Evolutionary conservation across 805 yeast genomes (phyloP), one percentile per base, ranked within the genome.

Genomic region (Lipomyces yamanashiensis): DNA sequence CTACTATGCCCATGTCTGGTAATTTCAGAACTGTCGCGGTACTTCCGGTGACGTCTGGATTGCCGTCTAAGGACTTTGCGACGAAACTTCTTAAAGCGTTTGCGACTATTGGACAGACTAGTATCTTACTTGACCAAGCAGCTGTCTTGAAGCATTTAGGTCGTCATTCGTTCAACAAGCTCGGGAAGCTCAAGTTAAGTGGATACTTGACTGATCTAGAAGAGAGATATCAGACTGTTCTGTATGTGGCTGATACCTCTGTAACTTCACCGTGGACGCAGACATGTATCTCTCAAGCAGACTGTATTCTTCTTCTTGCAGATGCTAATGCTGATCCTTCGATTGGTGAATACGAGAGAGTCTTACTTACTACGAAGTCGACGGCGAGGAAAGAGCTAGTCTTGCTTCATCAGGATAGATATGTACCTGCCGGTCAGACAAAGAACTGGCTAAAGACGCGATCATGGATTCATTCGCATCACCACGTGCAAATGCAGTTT

Each of bases 211-310:
- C 97, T 0, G 96, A 91, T 69, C 80, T 95, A 54, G 99, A 93
- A 78, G 98, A 92, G 71, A 83, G 85, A 66, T 90, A 87, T 74
- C 90, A 93, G 69, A 88, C 91, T n/a, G 88, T 95, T 3, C 85
- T 93, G 1, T 95, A 93, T 72, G 86, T 93, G 12, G 92, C 95
- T 33, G 98, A 95, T 71, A 86, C 97, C 0, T 82, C 89, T 0
- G 85, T 88, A 1, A 86, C 85, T 68, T 89, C 97, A 0, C 82
- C 86, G 19, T 93, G 99, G 99, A 90, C 97, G 0, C 82, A 85
- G 8, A 90, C 97, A 0, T 95, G 98, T 74, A 88, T 93, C 47
- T 86, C 92, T 8, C 98, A 93, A 75, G 98, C 97, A 17, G 98
- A 93, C 75, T 92, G 98, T 78, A 85, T 93, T n/a, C 78, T 95